These are phyloP conservation scores for Colletotrichum lini DNA, from an alignment of 2,329 filamentous ascomycete species.

Conservation along the genomic window DNA sequence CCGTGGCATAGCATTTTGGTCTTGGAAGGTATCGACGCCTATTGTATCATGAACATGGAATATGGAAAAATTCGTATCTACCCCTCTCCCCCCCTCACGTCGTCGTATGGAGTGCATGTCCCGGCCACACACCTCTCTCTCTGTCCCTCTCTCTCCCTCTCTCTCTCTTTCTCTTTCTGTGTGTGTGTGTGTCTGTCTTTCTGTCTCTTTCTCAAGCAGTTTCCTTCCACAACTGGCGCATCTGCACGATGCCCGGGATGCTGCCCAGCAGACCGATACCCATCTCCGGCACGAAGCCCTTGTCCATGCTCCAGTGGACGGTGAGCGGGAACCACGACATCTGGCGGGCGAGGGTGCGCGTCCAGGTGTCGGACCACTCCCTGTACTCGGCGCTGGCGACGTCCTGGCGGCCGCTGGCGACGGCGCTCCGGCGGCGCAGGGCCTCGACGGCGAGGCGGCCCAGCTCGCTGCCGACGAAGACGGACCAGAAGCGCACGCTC, in stretches of 20 bases:
- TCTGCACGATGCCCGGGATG: constrained; percentile 61
- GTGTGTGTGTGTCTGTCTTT: too few species aligned
- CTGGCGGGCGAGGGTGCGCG: constrained; percentile 78
- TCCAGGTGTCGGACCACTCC: constrained; percentile 68
- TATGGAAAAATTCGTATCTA: constrained; percentile 14
- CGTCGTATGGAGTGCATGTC: neutral
- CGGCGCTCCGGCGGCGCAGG: constrained; percentile 51
- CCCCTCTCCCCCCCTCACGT: neutral
- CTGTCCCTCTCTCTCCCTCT: neutral
- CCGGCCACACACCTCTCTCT: neutral
- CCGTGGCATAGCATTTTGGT: constrained; percentile 1
- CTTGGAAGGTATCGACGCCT: neutral
- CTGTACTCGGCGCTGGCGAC: constrained; percentile 58
- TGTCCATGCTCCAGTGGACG: constrained; percentile 83
- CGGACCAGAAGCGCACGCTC: constrained; percentile 86
- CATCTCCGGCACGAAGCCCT: constrained; percentile 66
- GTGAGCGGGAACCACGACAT: constrained; percentile 86
- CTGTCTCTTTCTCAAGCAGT: constrained; percentile 47
- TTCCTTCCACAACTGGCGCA: constrained; percentile 61
- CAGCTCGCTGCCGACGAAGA: constrained; percentile 83
- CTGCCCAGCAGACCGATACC: constrained; percentile 58
- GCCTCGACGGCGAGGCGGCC: constrained; percentile 71
- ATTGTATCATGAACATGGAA: constrained; percentile 29
- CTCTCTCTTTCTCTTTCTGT: neutral
- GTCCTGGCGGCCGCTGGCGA: constrained; percentile 46